These are phyloP conservation scores for Debaryomycetaceae sp. DNA, from an alignment of 1,139 yeast species.

Conservation along the genomic window DNA sequence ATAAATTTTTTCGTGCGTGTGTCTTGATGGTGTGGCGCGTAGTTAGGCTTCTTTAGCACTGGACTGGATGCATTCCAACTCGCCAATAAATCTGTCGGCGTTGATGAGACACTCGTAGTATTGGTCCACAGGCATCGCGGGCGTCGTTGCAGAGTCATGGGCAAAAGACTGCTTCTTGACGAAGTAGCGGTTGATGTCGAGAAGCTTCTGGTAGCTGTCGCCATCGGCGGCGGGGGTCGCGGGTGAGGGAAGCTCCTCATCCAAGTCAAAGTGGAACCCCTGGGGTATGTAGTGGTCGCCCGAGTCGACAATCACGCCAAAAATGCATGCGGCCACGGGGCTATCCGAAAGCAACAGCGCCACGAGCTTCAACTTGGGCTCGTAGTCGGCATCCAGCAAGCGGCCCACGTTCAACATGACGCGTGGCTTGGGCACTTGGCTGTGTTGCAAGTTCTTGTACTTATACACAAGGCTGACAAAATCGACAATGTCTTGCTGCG, in stretches of 20 bases:
- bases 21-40: constrained; percentile 28
- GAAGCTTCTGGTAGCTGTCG: constrained; percentile 13
- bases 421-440: too few species aligned
- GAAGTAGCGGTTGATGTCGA: constrained; percentile 15
- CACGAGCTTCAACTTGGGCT: constrained; percentile 14
- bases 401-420: constrained; percentile 30
- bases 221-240: constrained; percentile 8
- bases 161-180: constrained; percentile 15
- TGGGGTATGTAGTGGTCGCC: constrained; percentile 32
- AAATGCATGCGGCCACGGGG: constrained; percentile 14
- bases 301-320: constrained; percentile 38
- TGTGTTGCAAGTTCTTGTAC: constrained; percentile 12
- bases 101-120: constrained; percentile 20
- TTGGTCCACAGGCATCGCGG: constrained; percentile 1
- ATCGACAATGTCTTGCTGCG: constrained; percentile 13
- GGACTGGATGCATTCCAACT: constrained; percentile 14
- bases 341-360: constrained; percentile 13
- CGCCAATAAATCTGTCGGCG: constrained; percentile 23
- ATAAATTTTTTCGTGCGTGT: constrained; percentile 34
- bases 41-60: constrained; percentile 2
- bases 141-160: constrained; percentile 1
- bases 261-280: constrained; percentile 10
- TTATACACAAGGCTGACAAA: constrained; percentile 17
- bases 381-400: constrained; percentile 16
- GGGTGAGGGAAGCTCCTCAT: constrained; percentile 4